A percentile compares a stretch with the other conserved stretches of the same genome.
These are phyloP conservation scores for Basidiobolus heterosporus DNA, from an alignment of 371 early-diverging fungal genomes.

Conservation along the genomic window DNA sequence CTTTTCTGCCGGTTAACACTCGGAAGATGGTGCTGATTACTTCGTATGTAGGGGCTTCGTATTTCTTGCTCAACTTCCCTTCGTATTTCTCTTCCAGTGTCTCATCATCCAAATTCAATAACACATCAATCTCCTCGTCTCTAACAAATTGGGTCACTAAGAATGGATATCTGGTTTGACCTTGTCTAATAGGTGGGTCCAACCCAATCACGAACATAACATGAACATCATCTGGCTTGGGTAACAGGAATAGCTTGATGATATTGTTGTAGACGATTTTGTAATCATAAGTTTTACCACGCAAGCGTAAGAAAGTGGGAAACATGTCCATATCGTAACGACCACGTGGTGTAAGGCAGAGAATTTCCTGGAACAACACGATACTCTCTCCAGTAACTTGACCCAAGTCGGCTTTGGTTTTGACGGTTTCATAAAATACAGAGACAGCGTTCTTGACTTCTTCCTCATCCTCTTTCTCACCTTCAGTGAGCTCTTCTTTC, in stretches of 20 bases:
- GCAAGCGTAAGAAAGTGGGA: constrained; percentile 76
- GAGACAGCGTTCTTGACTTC: no score
- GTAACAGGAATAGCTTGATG: constrained; percentile 66
- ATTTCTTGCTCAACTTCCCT: constrained; percentile 63
- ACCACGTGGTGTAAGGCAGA: constrained; percentile 86
- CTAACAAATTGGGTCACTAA: constrained; percentile 89
- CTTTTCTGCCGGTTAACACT: constrained; percentile 61
- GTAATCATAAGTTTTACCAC: constrained; percentile 96
- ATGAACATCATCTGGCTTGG: constrained; percentile 87
- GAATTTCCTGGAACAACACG: constrained; percentile 72
- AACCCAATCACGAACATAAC: constrained; percentile 82
- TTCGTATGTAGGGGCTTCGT: constrained; percentile 78
- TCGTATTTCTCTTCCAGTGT: constrained; percentile 33
- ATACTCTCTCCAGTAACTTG: constrained; percentile 76
- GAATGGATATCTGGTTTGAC: constrained; percentile 95
- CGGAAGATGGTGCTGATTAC: constrained; percentile 85
- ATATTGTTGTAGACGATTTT: constrained; percentile 80
- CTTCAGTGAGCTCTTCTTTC: constrained; percentile 20
- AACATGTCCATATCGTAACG: constrained; percentile 93
- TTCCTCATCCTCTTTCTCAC: background rate
- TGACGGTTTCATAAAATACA: constrained; percentile 79
- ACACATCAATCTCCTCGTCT: constrained; percentile 77
- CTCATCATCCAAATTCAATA: constrained; percentile 61
- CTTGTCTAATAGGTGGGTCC: constrained; percentile 95
- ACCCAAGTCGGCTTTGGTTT: constrained; percentile 75